Base-by-base conservation (phyloP, 2,329 filamentous ascomycete species). In the Alternaria hordeiaustralica region DNA sequence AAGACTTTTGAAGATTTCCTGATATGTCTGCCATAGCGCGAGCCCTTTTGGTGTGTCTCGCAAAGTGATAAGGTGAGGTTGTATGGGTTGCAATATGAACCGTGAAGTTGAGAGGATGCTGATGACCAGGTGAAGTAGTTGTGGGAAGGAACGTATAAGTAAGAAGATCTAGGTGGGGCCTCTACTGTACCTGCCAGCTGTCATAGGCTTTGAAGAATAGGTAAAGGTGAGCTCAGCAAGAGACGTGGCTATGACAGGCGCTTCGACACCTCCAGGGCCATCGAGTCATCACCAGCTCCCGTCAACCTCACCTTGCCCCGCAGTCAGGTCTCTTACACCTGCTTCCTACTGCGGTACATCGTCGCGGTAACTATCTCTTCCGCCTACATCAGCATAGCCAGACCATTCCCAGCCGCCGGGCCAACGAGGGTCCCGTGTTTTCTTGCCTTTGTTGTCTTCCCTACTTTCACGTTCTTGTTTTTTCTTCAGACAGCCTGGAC, bases 401-500 rank as follows among this genome's bases (percentile, higher is more conserved):
- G 64, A 59, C 64, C 62, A 65, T 21, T 18, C 49, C 5, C 20
- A 3, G 12, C 67, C 62, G 9, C 58, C 64, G 7, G 33, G 36
- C 61, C 61, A 66, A 20, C 49, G 20, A 43, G 60, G 60, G 28
- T 65, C 25, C 61, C 57, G 55, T 5, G 41, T 4, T n/a, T 33
- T 58, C 33, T 60, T 55, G 23, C 41, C 51, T 15, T 44, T 4
- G 1, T 53, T n/a, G 5, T 30, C 43, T n/a, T 44, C 49, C 20
- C 43, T 58, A 11, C 5, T 12, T n/a, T 1, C 36, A 7, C 55
- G 36, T 5, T 58, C 55, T 7, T 70, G 33, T 20, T 63, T 56
- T 15, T 25, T 43, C 55, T 13, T n/a, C 53, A 43, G 61, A 23
- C 69, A 71, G 12, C 65, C 63, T 10, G 50, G 46, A 45, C 70